Base-by-base conservation (phyloP, 176 grass and related monocot species). In the Aegilops speltoides region DNA sequence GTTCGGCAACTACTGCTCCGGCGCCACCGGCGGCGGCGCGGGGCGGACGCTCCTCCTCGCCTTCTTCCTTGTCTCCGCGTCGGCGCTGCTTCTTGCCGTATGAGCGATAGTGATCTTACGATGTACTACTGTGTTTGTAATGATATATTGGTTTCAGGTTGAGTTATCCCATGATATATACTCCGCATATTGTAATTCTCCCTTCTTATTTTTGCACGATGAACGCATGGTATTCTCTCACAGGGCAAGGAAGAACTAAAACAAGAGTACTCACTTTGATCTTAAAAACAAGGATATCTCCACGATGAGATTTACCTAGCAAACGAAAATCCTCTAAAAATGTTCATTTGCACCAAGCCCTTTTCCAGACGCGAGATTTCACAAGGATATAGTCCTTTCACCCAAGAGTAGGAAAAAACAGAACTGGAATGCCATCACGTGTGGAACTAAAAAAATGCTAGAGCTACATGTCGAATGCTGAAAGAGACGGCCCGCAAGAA, bases 1-100 rank as follows among this genome's bases (percentile, higher is more conserved):
- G 20, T 66, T 16, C 2, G 64, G 62, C 40, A 32, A 86, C 73
- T 64, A 90, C 79, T 86, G 89, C 66, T 83, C 82, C 78, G 80
- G 80, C 70, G 52, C 26, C 46, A 59, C 66, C 2, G 80, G 24
- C 66, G 23, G 33, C 66, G 7, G 33, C 17, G 5, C 10, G 23
- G 13, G 6, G 10, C 57, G 12, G 43, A 67, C 22, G 80, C 14
- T 48, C 25, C 3, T 26, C 48, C 26, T 79, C 23, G 57, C 73
- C 65, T 16, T 79, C 40, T 26, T 57, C 24, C 2, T 17, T 12
- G 74, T 70, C 25, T 66, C 80, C 7, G 41, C 65, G 11, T 52
- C 45, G 25, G 20, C 29, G 1, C 38, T 90, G 43, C 66, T 87
- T 23, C 64, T 52, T 40, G 36, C 12, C 29, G 31, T 73, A 0